These are phyloP conservation scores for Nicotiana rustica DNA, from an alignment of 305 asterid species.

Conservation along the genomic window DNA sequence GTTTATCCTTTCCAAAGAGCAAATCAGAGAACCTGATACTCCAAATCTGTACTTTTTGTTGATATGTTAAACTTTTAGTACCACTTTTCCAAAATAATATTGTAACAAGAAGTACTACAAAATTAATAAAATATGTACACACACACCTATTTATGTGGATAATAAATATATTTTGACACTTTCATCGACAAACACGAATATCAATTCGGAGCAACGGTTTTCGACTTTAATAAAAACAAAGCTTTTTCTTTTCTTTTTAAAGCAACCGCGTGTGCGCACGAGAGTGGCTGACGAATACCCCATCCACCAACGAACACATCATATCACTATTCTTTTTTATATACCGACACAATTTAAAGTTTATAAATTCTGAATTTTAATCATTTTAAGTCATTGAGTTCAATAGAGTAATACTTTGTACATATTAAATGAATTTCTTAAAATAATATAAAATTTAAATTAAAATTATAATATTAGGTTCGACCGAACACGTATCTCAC, in stretches of 20 bases:
- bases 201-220: neutral
- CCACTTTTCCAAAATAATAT: neutral
- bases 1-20: no score
- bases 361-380: no score
- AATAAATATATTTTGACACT: neutral
- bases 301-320: neutral
- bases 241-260: no score
- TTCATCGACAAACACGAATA: neutral
- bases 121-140: neutral
- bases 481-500: no score
- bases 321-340: no score
- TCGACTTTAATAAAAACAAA: neutral
- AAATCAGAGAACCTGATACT: no score
- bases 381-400: neutral
- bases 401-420: no score
- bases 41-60: neutral
- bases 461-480: no score
- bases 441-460: no score
- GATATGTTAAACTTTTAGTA: neutral
- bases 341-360: no score
- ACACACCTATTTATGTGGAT: neutral
- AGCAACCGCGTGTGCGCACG: conserved; percentile 4
- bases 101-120: neutral
- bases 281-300: neutral
- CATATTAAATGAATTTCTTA: no score